Base-by-base conservation (phyloP, 495 filamentous ascomycete species). In the Ramalina peruviana region DNA sequence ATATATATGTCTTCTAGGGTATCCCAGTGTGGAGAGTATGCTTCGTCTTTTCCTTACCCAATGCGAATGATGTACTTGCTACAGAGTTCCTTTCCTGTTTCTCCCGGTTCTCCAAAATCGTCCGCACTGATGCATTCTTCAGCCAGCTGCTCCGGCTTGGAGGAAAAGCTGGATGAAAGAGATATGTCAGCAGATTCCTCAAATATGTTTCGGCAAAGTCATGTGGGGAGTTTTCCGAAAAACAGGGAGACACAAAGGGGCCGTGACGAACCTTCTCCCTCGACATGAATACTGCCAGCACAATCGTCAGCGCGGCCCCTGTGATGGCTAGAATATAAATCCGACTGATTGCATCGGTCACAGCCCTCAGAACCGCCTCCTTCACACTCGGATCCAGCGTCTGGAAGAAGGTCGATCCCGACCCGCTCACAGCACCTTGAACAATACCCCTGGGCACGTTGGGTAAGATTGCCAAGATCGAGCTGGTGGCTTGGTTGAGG, bases 311-410 rank as follows among this genome's bases (percentile, higher is more conserved):
- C 0, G 62, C 67, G n/a, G 73, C 74, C 3, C 66, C 67, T 13
- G 62, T 59, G 26, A 72, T 64, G 26, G 68, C 62, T 10, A 76
- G 43, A 2, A 71, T 58, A 55, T 72, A 74, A 1, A 65, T 61
- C 56, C 63, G 65, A 42, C 65, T 63, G 64, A 76, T 71, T 3
- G 69, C 67, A 26, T 53, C 17, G 4, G 71, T 63, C 40, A 78
- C 71, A 7, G 68, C 73, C 12, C 55, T 41, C 13, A 75, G 48
- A 1, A 73, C 73, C 16, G 60, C 41, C 2, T 30, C 30, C 48
- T 61, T 59, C 13, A 67, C 48, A 6, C 62, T 62, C 0, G 44
- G 58, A 21, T 49, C 58, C 4, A 76, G 51, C 40, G 46, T 57
- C 15, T 27, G 36, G 20, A 76, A 67, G 30, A 78, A 56, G 0